phyloP scores from a whole-genome alignment of 192 early-diverging fungal species.

The Backusella westeae region DNA sequence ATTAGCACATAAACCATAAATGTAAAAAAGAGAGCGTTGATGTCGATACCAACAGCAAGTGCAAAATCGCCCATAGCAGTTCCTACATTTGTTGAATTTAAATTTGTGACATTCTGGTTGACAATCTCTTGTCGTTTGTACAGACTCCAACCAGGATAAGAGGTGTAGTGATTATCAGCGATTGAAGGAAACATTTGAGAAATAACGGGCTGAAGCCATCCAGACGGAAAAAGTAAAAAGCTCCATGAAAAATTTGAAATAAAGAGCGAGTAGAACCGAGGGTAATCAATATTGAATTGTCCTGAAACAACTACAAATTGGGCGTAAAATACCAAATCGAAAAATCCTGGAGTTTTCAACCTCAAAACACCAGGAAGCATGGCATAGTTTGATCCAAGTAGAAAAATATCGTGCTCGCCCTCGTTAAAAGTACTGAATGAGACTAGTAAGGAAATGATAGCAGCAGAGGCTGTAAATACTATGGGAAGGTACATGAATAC shows the following conservation, averaged over 20 bases:
- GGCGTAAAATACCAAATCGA: conserved; percentile 49
- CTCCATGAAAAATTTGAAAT: conserved; percentile 49
- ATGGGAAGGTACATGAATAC: conserved; percentile 25
- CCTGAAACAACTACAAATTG: conserved; percentile 49
- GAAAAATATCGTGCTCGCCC: conserved; percentile 20
- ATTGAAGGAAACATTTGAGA: neutral
- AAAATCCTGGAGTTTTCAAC: conserved; percentile 50
- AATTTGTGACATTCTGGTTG: neutral
- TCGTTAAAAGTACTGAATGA: conserved; percentile 14
- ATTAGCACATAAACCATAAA: conserved; percentile 22
- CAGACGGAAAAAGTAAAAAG: conserved; percentile 10
- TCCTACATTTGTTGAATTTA: conserved; percentile 12
- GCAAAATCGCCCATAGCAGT: conserved; percentile 34
- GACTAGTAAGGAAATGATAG: conserved; percentile 16
- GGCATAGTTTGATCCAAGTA: conserved; percentile 32
- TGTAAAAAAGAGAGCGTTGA: conserved; percentile 23
- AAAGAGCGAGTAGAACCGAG: conserved; percentile 45
- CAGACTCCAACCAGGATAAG: neutral
- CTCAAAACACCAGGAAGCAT: conserved; percentile 30
- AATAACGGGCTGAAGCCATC: conserved; percentile 2
- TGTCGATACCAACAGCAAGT: conserved; percentile 22
- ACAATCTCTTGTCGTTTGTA: neutral
- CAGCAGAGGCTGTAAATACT: conserved; percentile 22
- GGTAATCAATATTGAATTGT: conserved; percentile 46
- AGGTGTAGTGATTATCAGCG: neutral